These are phyloP conservation scores for Hylodesmum podocarpum DNA, from an alignment of 306 rosid species.

Conservation along the genomic window DNA sequence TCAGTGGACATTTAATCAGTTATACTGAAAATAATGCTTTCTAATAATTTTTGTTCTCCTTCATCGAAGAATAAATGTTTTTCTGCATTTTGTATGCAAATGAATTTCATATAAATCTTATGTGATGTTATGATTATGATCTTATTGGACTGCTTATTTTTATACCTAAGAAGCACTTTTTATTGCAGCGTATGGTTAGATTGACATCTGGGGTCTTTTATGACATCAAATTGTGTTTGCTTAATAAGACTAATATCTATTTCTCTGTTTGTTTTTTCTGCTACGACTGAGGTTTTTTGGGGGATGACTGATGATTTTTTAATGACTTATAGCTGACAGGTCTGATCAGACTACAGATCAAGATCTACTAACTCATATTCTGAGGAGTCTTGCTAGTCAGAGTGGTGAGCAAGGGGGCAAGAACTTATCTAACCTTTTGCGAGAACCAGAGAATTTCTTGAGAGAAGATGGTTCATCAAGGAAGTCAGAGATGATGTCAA, in stretches of 20 bases:
- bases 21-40: constrained; percentile 8
- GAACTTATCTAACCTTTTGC: constrained; percentile 54
- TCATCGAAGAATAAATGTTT: neutral
- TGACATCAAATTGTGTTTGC: constrained; percentile 17
- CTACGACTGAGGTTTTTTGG: neutral
- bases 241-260: constrained; percentile 6
- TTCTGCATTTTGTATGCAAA: neutral
- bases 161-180: neutral
- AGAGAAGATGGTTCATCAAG: constrained; percentile 53
- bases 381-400: constrained; percentile 64
- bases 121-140: constrained; percentile 2
- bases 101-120: constrained; percentile 12
- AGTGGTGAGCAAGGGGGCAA: constrained; percentile 51
- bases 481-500: constrained; percentile 49
- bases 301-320: constrained; percentile 33
- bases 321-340: constrained; percentile 58
- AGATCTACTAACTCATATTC: constrained; percentile 73
- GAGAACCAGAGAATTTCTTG: constrained; percentile 52
- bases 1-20: neutral
- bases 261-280: constrained; percentile 25
- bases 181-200: constrained; percentile 24
- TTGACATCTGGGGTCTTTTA: constrained; percentile 4
- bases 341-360: constrained; percentile 74
- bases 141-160: neutral
- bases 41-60: constrained; percentile 13